phyloP scores from a whole-genome alignment of 2,329 filamentous ascomycete species.

The Cladophialophora immunda region DNA sequence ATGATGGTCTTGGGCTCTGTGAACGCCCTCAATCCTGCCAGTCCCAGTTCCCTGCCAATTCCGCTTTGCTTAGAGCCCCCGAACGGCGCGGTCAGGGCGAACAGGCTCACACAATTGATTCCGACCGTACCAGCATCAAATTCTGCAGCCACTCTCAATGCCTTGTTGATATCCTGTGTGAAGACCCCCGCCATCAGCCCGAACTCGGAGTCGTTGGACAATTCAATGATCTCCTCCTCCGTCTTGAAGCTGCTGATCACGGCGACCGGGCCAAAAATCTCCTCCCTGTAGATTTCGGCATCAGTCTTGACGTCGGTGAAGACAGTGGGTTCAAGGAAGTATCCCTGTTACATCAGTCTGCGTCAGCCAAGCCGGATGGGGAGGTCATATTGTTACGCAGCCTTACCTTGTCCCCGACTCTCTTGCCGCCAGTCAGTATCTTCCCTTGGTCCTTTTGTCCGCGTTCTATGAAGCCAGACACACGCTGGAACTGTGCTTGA shows the following conservation, averaged over 20 bases:
- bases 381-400: neutral
- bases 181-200: conserved; percentile 53
- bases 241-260: conserved; percentile 49
- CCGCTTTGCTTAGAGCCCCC: conserved; percentile 56
- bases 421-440: conserved; percentile 47
- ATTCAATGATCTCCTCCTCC: conserved; percentile 48
- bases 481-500: conserved; percentile 51
- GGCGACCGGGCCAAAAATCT: conserved; percentile 54
- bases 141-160: conserved; percentile 49
- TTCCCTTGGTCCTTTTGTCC: conserved; percentile 51
- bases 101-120: conserved; percentile 53
- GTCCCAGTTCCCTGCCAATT: conserved; percentile 59
- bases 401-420: conserved; percentile 35
- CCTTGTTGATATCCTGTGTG: conserved; percentile 50
- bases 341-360: conserved; percentile 36
- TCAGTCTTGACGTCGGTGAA: conserved; percentile 45
- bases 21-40: conserved; percentile 50
- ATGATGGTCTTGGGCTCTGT: conserved; percentile 49
- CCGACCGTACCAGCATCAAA: conserved; percentile 55
- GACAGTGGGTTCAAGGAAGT: conserved; percentile 49
- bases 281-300: conserved; percentile 49
- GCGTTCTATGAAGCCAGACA: conserved; percentile 51
- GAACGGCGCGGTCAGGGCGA: conserved; percentile 49
- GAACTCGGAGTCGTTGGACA: conserved; percentile 51
- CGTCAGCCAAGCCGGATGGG: neutral